Conservation (phyloP, 2,329 filamentous ascomycete species). For the Rhytidhysteron rufulum region DNA sequence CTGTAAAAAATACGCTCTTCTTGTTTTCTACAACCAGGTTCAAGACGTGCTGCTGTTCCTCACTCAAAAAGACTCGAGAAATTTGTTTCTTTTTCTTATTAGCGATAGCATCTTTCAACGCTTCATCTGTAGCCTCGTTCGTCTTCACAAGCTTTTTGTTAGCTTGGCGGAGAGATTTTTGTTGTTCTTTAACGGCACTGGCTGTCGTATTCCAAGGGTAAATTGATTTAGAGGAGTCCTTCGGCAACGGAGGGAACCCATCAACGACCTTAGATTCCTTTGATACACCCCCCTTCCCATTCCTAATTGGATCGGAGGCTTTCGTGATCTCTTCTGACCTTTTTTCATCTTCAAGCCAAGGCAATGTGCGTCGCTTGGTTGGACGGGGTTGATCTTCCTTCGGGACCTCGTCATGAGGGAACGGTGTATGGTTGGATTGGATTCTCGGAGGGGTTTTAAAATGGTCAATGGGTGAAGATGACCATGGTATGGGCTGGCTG, state of each 20-base stretch:
- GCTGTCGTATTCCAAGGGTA: constrained; percentile 70
- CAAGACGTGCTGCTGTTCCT: constrained; percentile 81
- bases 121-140: constrained; percentile 40
- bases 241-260: constrained; percentile 43
- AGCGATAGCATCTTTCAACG: constrained; percentile 43
- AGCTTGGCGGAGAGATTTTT: constrained; percentile 67
- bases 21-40: constrained; percentile 74
- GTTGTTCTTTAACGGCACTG: constrained; percentile 72
- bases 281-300: constrained; percentile 7
- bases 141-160: constrained; percentile 47
- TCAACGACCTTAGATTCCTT: constrained; percentile 17
- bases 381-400: constrained; percentile 30
- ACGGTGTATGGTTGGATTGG: constrained; percentile 9
- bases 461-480: constrained; percentile 57
- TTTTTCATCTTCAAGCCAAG: constrained; percentile 47
- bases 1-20: constrained; percentile 96
- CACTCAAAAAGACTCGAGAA: constrained; percentile 68
- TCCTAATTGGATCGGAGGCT: constrained; percentile 28
- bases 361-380: constrained; percentile 63
- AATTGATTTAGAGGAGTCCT: constrained; percentile 24
- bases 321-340: constrained; percentile 30
- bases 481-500: constrained; percentile 66
- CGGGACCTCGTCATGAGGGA: constrained; percentile 2
- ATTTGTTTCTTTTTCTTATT: constrained; percentile 42
- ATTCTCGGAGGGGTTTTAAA: constrained; percentile 27